Evolutionary conservation across 257 asterid genomes (phyloP).

Genomic region (Perilla frutescens): DNA sequence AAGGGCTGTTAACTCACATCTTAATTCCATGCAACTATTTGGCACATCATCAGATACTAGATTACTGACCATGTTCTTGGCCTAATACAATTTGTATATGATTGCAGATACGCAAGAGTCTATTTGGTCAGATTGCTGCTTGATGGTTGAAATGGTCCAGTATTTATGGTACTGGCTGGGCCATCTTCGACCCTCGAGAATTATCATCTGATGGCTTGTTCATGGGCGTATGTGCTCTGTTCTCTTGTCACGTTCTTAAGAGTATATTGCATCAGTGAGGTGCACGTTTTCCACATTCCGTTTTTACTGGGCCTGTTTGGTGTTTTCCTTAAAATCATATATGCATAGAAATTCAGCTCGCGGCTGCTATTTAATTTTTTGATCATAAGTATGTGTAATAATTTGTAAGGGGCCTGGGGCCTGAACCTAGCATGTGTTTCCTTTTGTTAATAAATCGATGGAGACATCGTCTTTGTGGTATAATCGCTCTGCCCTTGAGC

Average conservation of each 20-base stretch:
- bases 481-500: background rate
- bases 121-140: conserved; percentile 64
- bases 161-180: conserved; percentile 14
- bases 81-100: conserved; percentile 28
- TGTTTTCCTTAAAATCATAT: conserved; percentile 24
- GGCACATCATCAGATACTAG: background rate
- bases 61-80: background rate
- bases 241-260: conserved; percentile 23
- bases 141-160: conserved; percentile 43
- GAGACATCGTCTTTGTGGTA: background rate
- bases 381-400: conserved; percentile 27
- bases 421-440: conserved; percentile 38
- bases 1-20: background rate
- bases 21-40: background rate
- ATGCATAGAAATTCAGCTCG: conserved; percentile 31
- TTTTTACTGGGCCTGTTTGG: conserved; percentile 25
- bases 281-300: conserved; percentile 22
- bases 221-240: conserved; percentile 29
- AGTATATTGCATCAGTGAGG: conserved; percentile 31
- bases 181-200: conserved; percentile 21
- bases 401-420: conserved; percentile 36
- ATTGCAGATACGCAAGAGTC: conserved; percentile 87
- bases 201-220: conserved; percentile 31
- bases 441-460: conserved; percentile 38
- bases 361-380: conserved; percentile 24